Evolutionary conservation across 805 yeast species (phyloP), one percentile per base, ranked within the genome.

Genomic region (Torulaspora indica): DNA sequence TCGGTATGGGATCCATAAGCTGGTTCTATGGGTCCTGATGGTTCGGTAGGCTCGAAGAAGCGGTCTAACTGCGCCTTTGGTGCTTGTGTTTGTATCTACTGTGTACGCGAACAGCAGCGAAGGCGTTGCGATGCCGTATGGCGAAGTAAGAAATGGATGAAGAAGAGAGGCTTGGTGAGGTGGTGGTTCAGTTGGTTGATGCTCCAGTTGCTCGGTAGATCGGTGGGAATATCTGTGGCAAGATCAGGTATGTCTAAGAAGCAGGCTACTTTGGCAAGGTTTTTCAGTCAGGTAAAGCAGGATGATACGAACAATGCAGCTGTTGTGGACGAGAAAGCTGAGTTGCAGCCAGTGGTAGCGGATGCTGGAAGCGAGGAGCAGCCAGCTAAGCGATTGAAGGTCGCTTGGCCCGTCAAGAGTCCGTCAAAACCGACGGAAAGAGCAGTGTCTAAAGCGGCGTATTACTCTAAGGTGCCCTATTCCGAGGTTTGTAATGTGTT

Each of bases 401-500:
- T 33, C 15, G 41, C 38, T 8, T 36, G 39, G 27, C 42, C 39
- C n/a, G 38, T 9, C 28, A 39, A 24, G 22, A 10, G 15, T 13
- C 22, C 27, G 2, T 30, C 27, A 4, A 34, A 28, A 23, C 23
- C 34, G 5, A 31, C 17, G 10, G 33, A 38, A 24, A 28, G 31
- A 15, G 34, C 34, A 3, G 40, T 38, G 6, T 38, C 40, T 7
- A 30, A n/a, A 18, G 13, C n/a, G 5, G 36, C 40, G 13, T 33
- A 35, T 23, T 23, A 32, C 30, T 58, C 57, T 4, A 40, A 37
- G 1, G 61, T 71, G 9, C 66, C 67, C 9, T 71, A 68, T 43
- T 55, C 68, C 8, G 68, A 67, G 2, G 60, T 71, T 12, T 76
- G 84, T 20, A 75, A 76, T 5, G 77, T 85, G 3, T 91, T 91